A percentile compares a stretch with the other conserved stretches of the same genome.
Conservation (phyloP, 1,139 yeast species). For the Suhomyces maxii region DNA sequence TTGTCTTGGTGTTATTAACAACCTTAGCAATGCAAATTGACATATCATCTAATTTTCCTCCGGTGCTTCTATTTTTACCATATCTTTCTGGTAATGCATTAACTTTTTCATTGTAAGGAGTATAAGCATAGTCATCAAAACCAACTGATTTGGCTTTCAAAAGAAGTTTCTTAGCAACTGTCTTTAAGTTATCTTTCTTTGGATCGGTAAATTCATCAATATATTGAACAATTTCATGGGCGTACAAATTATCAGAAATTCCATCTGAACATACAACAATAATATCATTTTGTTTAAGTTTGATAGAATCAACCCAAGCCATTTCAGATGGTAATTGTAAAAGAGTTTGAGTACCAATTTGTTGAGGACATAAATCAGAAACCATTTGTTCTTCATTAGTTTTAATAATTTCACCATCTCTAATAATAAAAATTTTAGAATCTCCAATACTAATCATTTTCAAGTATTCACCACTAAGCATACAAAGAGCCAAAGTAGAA, state of each 20-base stretch:
- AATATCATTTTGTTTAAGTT: constrained; percentile 43
- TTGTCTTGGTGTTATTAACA: constrained; percentile 18
- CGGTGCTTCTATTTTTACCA: constrained; percentile 40
- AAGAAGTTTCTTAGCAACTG: constrained; percentile 41
- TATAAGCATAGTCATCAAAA: constrained; percentile 53
- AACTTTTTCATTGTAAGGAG: constrained; percentile 56
- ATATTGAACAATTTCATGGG: constrained; percentile 44
- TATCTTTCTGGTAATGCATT: constrained; percentile 40
- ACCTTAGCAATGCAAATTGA: constrained; percentile 53
- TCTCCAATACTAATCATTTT: constrained; percentile 59
- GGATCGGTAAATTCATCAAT: constrained; percentile 32
- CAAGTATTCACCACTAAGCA: constrained; percentile 50
- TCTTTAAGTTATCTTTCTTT: constrained; percentile 34
- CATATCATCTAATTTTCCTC: constrained; percentile 60
- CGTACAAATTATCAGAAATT: constrained; percentile 53
- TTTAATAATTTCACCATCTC: constrained; percentile 47
- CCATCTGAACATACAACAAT: constrained; percentile 56
- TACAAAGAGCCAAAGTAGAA: constrained; percentile 52
- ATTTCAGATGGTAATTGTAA: constrained; percentile 47
- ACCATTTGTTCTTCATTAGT: constrained; percentile 52
- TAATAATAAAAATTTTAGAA: constrained; percentile 48
- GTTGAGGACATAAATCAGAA: constrained; percentile 52
- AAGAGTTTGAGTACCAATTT: constrained; percentile 55
- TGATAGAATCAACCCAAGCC: constrained; percentile 49
- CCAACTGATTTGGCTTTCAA: constrained; percentile 51